Conservation (phyloP, 2,329 filamentous ascomycete genomes). For the Cordyceps pruinosa region DNA sequence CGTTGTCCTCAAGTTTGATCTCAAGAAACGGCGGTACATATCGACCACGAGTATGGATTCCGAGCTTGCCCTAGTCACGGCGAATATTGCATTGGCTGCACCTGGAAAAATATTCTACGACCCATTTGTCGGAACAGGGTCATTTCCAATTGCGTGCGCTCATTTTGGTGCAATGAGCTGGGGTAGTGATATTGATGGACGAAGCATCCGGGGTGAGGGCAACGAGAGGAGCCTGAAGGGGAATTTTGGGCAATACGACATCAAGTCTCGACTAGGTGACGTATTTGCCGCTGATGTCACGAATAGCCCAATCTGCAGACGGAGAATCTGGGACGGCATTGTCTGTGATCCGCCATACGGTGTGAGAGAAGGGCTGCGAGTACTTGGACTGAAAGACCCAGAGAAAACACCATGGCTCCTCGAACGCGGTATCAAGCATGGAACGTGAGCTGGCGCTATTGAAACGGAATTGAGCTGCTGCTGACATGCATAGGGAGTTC, state of each 20-base stretch:
- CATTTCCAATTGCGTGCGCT: slow-evolving; percentile 82
- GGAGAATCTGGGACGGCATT: slow-evolving; percentile 75
- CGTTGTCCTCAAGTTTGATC: slow-evolving; percentile 65
- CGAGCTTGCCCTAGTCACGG: slow-evolving; percentile 83
- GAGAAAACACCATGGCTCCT: slow-evolving; percentile 53
- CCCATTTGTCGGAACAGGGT: slow-evolving; percentile 91
- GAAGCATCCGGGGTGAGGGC: slow-evolving; percentile 72
- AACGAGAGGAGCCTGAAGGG: slow-evolving; percentile 44
- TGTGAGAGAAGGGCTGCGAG: slow-evolving; percentile 83
- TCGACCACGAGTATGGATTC: slow-evolving; percentile 97
- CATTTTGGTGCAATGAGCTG: slow-evolving; percentile 80
- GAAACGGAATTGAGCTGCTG: background rate
- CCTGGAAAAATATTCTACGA: slow-evolving; percentile 88
- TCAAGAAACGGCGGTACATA: slow-evolving; percentile 92
- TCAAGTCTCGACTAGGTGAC: slow-evolving; percentile 61
- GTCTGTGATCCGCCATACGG: slow-evolving; percentile 95
- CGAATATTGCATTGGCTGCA: slow-evolving; percentile 77
- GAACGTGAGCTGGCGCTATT: slow-evolving; percentile 48
- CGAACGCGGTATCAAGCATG: slow-evolving; percentile 61
- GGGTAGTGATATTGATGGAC: slow-evolving; percentile 89
- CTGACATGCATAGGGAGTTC: slow-evolving; percentile 26
- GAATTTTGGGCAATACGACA: slow-evolving; percentile 81
- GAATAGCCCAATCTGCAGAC: slow-evolving; percentile 65
- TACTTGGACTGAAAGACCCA: slow-evolving; percentile 70
- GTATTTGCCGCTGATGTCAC: slow-evolving; percentile 82